Evolutionary conservation across 1,284 basidiomycete genomes (phyloP), one percentile per base, ranked within the genome.

Genomic region (Apiotrichum domesticum): DNA sequence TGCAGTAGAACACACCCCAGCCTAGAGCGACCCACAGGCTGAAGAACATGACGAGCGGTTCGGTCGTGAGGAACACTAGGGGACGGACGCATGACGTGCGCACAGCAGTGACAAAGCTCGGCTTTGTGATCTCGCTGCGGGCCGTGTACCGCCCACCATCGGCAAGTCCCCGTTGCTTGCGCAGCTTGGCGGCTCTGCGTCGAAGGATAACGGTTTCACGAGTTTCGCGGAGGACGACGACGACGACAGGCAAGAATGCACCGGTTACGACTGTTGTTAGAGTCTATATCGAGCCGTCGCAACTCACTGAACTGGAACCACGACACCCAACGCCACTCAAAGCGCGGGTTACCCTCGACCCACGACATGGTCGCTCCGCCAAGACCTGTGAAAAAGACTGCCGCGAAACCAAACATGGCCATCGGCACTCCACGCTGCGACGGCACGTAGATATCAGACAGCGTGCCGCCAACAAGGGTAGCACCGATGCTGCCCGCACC

Each of bases 391-490:
- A 81, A 82, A 21, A 79, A 80, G 21, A 88, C 72, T 0, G 82
- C 83, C 15, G 78, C 75, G 1, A 84, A 63, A 2, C 83, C 76
- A 64, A 86, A 87, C 1, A 84, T 68, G 0, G 50, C 47, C 59
- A 61, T 61, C 3, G 59, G 59, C 32, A 61, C 29, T 0, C 59
- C 59, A 32, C 59, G 56, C 40, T 61, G 43, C 6, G 51, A 47
- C 6, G 59, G 59, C 15, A 55, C 51, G 48, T 47, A 88, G 34
- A 88, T 83, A 67, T 88, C 87, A 9, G 86, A 83, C 42, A 90
- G 81, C 0, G 85, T 87, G 2, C 87, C 87, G n/a, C 87, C 87
- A 4, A 90, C 87, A 80, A 90, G 84, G 0, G 87, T 88, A 0
- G 85, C 79, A 2, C 84, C 84, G 0, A 84, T 75, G 2, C 67